Base-by-base conservation (phyloP, 345 rosid genomes). In the Salix purpurea region DNA sequence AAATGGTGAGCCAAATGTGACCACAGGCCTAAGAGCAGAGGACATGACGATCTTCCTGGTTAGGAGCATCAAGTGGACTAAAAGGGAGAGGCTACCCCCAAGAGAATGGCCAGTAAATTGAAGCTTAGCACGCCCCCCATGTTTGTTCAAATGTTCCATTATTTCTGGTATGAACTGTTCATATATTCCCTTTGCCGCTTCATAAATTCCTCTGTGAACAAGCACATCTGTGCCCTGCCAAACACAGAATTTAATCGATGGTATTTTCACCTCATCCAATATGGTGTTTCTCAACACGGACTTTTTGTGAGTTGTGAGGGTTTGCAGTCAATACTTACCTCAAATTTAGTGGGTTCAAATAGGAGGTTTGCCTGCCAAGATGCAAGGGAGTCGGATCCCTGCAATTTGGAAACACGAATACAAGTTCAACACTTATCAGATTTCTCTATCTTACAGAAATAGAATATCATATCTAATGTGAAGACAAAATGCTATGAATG, bases 291-390 rank as follows among this genome's bases (percentile, higher is more conserved):
- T 39, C 18, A 26, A 56, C 21, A 69, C 19, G 52, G 52, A 66
- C 23, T 23, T 67, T 56, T 61, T 74, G 28, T 6, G 39, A 69
- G 65, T 14, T n/a, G 50, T 24, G 30, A 48, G 60, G 75, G 30
- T 26, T 52, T 58, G 30, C 62, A 69, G 64, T 26, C 24, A 52
- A 70, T 74, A 40, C 81, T 76, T 77, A 88, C 99, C 93, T 93
- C 99, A 74, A 95, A 95, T 71, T 85, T 86, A 66, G 92, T 79
- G 13, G 99, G 99, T 76, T 95, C 97, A 24, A 95, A 93, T 76
- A 95, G 87, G 77, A 95, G 94, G 74, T 95, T 95, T 66, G 97
- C 96, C 77, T 89, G 92, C 99, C 97, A 91, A 19, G 99, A 93
- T 23, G 94, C 96, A 58, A 89, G 74, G 28, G 97, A 95, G 73